These are phyloP conservation scores for Coleophoma eucalyptorum DNA, from an alignment of 2,329 filamentous ascomycete species.

Conservation along the genomic window DNA sequence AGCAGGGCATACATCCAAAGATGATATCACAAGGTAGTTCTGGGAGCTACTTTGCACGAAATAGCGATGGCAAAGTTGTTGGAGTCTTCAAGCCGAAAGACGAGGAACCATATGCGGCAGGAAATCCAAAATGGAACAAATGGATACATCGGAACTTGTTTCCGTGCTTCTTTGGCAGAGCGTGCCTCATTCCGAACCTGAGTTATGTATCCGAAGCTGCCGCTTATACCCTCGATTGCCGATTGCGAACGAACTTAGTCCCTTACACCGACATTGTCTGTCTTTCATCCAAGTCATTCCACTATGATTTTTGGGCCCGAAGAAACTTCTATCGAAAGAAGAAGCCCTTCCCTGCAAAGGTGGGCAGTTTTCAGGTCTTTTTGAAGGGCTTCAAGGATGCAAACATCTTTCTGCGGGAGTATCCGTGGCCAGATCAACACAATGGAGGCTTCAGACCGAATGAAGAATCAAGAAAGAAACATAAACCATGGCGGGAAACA, in stretches of 20 bases:
- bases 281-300: conserved; percentile 93
- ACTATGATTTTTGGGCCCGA: conserved; percentile 97
- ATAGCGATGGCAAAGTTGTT: conserved; percentile 87
- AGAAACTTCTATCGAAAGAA: conserved; percentile 83
- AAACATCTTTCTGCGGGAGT: conserved; percentile 88
- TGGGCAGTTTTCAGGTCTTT: conserved; percentile 96
- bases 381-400: conserved; percentile 96
- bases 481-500: conserved; percentile 74
- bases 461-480: conserved; percentile 63
- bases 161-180: conserved; percentile 93
- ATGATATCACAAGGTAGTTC: conserved; percentile 98
- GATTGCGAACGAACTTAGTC: conserved; percentile 86
- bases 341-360: conserved; percentile 82
- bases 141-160: conserved; percentile 99
- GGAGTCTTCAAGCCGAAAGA: conserved; percentile 99
- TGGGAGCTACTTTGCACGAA: conserved; percentile 95
- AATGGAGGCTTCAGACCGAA: conserved; percentile 63
- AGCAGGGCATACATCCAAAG: conserved; percentile 85
- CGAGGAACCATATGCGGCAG: conserved; percentile 94
- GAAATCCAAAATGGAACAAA: conserved; percentile 99
- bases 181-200: conserved; percentile 92
- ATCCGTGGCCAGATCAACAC: conserved; percentile 90
- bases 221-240: conserved; percentile 89
- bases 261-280: conserved; percentile 95
- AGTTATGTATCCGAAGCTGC: conserved; percentile 98